These are phyloP conservation scores for Neonectria neomacrospora DNA, from an alignment of 2,329 filamentous ascomycete genomes.

Conservation along the genomic window DNA sequence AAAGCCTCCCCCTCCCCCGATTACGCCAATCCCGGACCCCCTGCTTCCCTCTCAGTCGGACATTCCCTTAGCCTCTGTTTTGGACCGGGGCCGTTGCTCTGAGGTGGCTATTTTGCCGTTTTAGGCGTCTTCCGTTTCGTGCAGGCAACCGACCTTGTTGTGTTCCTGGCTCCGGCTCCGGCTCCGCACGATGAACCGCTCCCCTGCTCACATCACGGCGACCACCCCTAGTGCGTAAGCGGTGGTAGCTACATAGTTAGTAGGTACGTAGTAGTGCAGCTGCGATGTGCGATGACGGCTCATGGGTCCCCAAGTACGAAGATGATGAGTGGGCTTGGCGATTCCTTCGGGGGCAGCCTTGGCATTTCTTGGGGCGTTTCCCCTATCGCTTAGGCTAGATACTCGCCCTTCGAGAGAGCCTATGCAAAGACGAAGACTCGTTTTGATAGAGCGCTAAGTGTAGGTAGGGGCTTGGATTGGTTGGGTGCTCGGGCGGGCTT, in stretches of 20 bases:
- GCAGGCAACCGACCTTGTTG: background rate
- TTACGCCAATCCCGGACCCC: background rate
- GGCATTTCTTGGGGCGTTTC: background rate
- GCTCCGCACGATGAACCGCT: background rate
- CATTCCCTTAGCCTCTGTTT: background rate
- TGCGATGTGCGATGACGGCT: background rate
- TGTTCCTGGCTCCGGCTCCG: background rate
- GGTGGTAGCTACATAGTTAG: background rate
- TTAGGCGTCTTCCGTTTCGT: constrained; percentile 3
- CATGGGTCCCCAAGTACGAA: background rate
- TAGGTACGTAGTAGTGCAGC: background rate
- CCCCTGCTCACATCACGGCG: background rate
- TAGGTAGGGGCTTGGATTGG: background rate
- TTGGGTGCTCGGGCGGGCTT: background rate
- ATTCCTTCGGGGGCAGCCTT: background rate
- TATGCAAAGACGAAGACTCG: background rate
- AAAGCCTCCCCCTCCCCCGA: background rate
- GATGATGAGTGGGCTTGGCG: no score
- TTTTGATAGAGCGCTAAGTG: background rate
- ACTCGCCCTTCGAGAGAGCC: background rate
- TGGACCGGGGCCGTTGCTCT: background rate
- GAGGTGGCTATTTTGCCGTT: constrained; percentile 1
- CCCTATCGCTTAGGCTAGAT: background rate
- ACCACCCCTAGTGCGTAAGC: background rate
- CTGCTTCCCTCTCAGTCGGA: background rate